Base-by-base conservation (phyloP, 768 basidiomycete species). In the Paxillus ammoniavirescens region DNA sequence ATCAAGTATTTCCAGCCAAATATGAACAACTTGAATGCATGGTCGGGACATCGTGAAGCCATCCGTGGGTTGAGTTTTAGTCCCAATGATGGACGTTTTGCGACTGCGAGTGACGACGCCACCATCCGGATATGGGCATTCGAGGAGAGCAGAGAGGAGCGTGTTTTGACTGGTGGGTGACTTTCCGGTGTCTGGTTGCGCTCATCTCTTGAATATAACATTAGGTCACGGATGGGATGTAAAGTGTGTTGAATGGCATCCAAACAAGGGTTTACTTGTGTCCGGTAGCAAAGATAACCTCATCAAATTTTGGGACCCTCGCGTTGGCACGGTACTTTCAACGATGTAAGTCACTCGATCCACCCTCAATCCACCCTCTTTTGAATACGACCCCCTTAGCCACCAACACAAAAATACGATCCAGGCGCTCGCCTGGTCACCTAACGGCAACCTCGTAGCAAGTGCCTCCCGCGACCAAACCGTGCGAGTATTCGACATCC, bases 1-100 rank as follows among this genome's bases (percentile, higher is more conserved):
- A 93, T 99, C 78, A 99, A 99, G 72, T 99, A 98, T 74, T 99
- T 98, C 66, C 94, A 98, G 60, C 93, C 93, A 33, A 97, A 98
- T 71, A 94, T 98, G 91, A 99, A 98, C 78, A 99, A 99, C 68
- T 74, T 99, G 61, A 92, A 90, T 6, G 91, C 91, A 15, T 96
- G 93, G 83, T 81, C 87, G 42, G 97, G 93, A 0, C 96, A 97
- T 49, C 80, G 89, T n/a, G 96, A 98, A 70, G 91, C 93, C 7
- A 91, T 98, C 55, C 83, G 96, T 36, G 94, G 93, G 0, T 75
- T 98, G 35, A 90, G 83, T 56, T 98, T 96, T 69, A 91, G 91
- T 62, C 93, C 95, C 13, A 86, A 97, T 65, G 97, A 99, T 66
- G 80, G 81, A 28, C 76, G 91, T 37, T 98, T 98, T 68, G 96